A percentile compares a stretch with the other conserved stretches of the same genome.
Conservation (phyloP, 345 rosid species). For the Arabis hirsuta region DNA sequence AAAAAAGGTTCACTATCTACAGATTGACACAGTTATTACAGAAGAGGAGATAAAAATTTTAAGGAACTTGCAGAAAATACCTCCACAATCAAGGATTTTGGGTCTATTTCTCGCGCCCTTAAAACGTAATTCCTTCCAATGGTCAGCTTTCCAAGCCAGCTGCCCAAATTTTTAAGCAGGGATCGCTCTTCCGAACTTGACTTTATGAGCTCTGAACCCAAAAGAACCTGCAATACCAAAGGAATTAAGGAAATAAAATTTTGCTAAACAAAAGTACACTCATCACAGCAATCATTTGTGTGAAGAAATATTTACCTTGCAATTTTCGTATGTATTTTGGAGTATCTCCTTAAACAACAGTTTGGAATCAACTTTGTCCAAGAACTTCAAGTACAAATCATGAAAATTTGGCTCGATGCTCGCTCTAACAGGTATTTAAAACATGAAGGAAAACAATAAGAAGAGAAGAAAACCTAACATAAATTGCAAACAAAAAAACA, state of each 20-base stretch:
- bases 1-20: constrained; percentile 11
- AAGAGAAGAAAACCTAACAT: constrained; percentile 9
- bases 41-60: background rate
- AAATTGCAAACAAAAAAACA: constrained; percentile 12
- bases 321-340: constrained; percentile 90
- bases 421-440: constrained; percentile 57
- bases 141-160: constrained; percentile 99
- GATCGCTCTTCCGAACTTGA: constrained; percentile 98
- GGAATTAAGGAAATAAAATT: background rate
- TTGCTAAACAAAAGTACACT: background rate
- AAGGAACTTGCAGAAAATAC: constrained; percentile 43
- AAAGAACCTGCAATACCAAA: constrained; percentile 68
- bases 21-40: constrained; percentile 7
- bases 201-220: constrained; percentile 97
- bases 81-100: constrained; percentile 96
- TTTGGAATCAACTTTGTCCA: constrained; percentile 86
- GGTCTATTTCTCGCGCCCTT: constrained; percentile 96
- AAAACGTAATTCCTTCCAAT: constrained; percentile 94
- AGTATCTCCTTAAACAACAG: constrained; percentile 81
- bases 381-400: constrained; percentile 90
- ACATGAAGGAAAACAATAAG: constrained; percentile 16
- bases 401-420: constrained; percentile 99
- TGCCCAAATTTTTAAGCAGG: constrained; percentile 91
- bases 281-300: background rate
- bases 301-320: constrained; percentile 69